Evolutionary conservation across 805 yeast genomes (phyloP).

Genomic region (Yarrowia deformans): DNA sequence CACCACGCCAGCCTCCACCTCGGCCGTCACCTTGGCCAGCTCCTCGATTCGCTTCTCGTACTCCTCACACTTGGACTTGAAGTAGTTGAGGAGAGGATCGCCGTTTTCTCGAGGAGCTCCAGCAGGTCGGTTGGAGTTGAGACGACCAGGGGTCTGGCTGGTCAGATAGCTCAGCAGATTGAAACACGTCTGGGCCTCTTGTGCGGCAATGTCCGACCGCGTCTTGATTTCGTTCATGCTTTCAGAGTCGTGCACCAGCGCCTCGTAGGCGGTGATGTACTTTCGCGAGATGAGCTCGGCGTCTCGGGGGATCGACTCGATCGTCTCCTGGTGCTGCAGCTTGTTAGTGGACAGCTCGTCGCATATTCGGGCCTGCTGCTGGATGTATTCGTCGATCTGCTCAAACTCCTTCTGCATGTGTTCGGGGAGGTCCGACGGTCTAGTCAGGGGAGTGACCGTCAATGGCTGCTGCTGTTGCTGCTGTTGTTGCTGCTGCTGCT

Average conservation of each 20-base stretch:
- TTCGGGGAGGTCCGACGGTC: constrained; percentile 66
- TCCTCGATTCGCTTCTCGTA: constrained; percentile 54
- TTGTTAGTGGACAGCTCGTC: constrained; percentile 57
- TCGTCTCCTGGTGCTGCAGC: constrained; percentile 55
- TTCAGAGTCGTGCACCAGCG: constrained; percentile 58
- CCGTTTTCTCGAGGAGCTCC: constrained; percentile 48
- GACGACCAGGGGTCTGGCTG: constrained; percentile 48
- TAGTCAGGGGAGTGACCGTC: constrained; percentile 61
- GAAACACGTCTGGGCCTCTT: constrained; percentile 48
- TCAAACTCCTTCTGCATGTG: constrained; percentile 62
- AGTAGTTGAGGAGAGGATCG: constrained; percentile 60
- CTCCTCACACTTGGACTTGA: constrained; percentile 56
- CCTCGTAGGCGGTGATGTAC: constrained; percentile 59
- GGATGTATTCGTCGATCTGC: constrained; percentile 61
- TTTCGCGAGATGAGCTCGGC: constrained; percentile 60
- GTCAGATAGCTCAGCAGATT: constrained; percentile 44
- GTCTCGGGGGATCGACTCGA: constrained; percentile 63
- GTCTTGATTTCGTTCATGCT: constrained; percentile 47
- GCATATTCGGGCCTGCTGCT: constrained; percentile 60
- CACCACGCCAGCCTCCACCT: constrained; percentile 50
- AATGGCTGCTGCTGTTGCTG: constrained; percentile 44
- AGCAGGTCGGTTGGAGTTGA: constrained; percentile 34
- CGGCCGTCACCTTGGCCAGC: constrained; percentile 48
- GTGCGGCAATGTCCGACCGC: constrained; percentile 43
- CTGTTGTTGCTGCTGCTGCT: constrained; percentile 41